These are phyloP conservation scores for Aspergillus cavernicola DNA, from an alignment of 495 filamentous ascomycete species.

Conservation along the genomic window DNA sequence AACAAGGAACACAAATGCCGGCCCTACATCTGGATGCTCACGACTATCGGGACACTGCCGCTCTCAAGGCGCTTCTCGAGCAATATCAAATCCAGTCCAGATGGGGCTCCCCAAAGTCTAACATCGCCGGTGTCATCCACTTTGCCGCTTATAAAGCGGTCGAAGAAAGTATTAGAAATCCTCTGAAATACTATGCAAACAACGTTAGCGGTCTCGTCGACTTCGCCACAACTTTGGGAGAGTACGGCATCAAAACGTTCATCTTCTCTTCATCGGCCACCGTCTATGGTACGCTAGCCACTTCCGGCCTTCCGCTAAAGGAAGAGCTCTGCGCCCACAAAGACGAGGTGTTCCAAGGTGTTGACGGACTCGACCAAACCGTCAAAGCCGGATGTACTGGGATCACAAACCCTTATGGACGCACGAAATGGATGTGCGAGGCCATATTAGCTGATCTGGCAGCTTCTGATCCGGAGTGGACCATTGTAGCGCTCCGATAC, in stretches of 20 bases:
- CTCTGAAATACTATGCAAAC: conserved; percentile 62
- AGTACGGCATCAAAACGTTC: conserved; percentile 61
- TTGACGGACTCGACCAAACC: conserved; percentile 27
- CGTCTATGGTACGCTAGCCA: conserved; percentile 57
- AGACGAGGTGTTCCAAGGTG: conserved; percentile 31
- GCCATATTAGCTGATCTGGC: conserved; percentile 62
- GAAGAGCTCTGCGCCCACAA: conserved; percentile 61
- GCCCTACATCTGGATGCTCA: conserved; percentile 51
- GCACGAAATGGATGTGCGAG: conserved; percentile 64
- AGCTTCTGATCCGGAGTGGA: conserved; percentile 55
- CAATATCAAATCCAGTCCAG: conserved; percentile 32
- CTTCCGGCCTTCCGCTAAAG: conserved; percentile 49
- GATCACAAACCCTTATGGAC: conserved; percentile 62
- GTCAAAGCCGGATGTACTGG: conserved; percentile 45
- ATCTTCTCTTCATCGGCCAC: conserved; percentile 66
- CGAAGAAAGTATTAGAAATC: conserved; percentile 48
- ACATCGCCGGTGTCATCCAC: conserved; percentile 59
- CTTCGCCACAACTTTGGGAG: conserved; percentile 50
- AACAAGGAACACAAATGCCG: conserved; percentile 44
- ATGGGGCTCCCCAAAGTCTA: conserved; percentile 44
- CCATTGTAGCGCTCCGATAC: conserved; percentile 59
- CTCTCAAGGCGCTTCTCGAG: conserved; percentile 38
- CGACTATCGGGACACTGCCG: conserved; percentile 52
- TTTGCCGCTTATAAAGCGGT: conserved; percentile 62
- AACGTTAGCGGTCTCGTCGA: conserved; percentile 63